Evolutionary conservation across 140 eudicot genomes (phyloP).

Genomic region (Stevia rebaudiana): DNA sequence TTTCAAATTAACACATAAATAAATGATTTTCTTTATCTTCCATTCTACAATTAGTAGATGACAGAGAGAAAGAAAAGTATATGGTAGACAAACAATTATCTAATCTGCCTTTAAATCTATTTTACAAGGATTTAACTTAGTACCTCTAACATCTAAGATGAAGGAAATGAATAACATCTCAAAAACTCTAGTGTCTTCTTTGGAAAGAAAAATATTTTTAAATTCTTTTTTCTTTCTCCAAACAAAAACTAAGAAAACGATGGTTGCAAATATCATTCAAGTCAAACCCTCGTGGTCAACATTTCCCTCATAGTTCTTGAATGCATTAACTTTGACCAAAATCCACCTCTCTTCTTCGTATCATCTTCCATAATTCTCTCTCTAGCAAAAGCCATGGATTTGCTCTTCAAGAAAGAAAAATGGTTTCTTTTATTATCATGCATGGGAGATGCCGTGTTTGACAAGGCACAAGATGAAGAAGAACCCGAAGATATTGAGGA

Average conservation of each 20-base stretch:
- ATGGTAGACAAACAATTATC: too few species aligned
- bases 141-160: too few species aligned
- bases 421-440: constrained; percentile 18
- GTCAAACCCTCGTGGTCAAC: constrained; percentile 35
- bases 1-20: background rate
- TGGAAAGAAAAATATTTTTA: too few species aligned
- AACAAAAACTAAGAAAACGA: background rate
- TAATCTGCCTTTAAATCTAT: too few species aligned
- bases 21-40: background rate
- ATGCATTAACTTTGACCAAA: constrained; percentile 75
- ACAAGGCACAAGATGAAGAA: constrained; percentile 30
- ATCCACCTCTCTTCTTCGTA: constrained; percentile 40
- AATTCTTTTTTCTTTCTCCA: background rate
- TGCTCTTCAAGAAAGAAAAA: constrained; percentile 25
- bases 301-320: constrained; percentile 57
- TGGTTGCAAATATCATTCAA: background rate
- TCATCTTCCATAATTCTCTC: constrained; percentile 16
- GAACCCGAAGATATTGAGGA: constrained; percentile 41
- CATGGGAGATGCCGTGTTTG: constrained; percentile 29
- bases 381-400: constrained; percentile 36
- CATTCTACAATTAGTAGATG: background rate
- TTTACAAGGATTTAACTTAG: too few species aligned
- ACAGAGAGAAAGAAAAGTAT: background rate
- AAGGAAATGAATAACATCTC: too few species aligned
- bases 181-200: too few species aligned